Conservation (phyloP, 352 stramenopile species). For the Pythium brachiatum region DNA sequence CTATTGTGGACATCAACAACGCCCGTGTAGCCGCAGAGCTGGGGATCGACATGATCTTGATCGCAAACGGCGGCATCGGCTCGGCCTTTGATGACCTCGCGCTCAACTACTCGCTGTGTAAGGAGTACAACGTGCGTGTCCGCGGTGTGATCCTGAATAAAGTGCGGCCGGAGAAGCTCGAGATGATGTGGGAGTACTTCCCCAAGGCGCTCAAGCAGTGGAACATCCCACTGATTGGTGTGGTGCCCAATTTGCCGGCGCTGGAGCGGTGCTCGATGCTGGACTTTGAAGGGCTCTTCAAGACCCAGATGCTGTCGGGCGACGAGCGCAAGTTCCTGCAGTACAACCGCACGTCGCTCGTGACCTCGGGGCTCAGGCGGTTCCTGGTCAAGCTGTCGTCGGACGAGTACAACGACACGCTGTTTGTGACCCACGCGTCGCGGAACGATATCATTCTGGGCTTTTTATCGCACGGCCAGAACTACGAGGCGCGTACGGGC, state of each 20-base stretch:
- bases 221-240: slow-evolving; percentile 76
- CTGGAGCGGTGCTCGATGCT: slow-evolving; percentile 84
- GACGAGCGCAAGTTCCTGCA: slow-evolving; percentile 64
- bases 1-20: slow-evolving; percentile 96
- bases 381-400: slow-evolving; percentile 84
- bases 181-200: slow-evolving; percentile 88
- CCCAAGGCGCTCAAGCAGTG: slow-evolving; percentile 79
- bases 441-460: slow-evolving; percentile 90
- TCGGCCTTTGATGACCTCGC: slow-evolving; percentile 92
- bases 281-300: slow-evolving; percentile 89
- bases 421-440: slow-evolving; percentile 89
- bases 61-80: slow-evolving; percentile 95
- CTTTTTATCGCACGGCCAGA: slow-evolving; percentile 77
- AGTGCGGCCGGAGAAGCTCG: slow-evolving; percentile 76
- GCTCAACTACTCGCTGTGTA: slow-evolving; percentile 93
- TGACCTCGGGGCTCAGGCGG: slow-evolving; percentile 80
- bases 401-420: slow-evolving; percentile 68
- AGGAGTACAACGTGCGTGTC: slow-evolving; percentile 91
- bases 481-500: slow-evolving; percentile 68
- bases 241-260: slow-evolving; percentile 77
- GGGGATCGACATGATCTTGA: slow-evolving; percentile 92
- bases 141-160: slow-evolving; percentile 97
- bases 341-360: slow-evolving; percentile 73
- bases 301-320: slow-evolving; percentile 57
- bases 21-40: slow-evolving; percentile 91